Conservation (phyloP, 225 moss, liverwort and hornwort species). For the Antitrichia curtipendula region DNA sequence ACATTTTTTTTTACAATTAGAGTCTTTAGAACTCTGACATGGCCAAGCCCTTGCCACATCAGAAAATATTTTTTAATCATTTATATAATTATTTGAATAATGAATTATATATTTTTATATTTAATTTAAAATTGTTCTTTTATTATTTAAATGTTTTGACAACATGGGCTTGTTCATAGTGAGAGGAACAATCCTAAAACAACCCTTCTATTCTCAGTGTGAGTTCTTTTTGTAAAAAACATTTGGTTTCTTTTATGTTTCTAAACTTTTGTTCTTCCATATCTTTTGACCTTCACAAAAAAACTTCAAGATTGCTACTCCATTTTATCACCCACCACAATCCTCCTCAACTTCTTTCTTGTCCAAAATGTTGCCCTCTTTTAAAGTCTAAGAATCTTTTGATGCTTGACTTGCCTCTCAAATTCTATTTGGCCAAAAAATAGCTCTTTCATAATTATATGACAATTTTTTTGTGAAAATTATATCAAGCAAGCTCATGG, state of each 20-base stretch:
- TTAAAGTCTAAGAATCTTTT: neutral
- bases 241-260: neutral
- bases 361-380: neutral
- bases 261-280: neutral
- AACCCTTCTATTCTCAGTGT: rapidly evolving
- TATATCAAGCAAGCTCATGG: neutral
- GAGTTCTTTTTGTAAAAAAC: rapidly evolving
- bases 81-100: no score
- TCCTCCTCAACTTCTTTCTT: neutral
- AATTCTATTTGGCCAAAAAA: neutral
- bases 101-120: no score
- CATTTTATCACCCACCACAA: rapidly evolving
- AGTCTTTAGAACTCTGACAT: no score
- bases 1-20: no score
- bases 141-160: no score
- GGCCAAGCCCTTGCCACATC: no score
- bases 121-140: no score
- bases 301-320: neutral
- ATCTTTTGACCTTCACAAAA: neutral
- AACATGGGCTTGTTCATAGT: no score
- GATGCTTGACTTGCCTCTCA: rapidly evolving
- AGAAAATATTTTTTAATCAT: no score
- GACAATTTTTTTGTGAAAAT: neutral
- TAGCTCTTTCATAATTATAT: neutral
- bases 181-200: no score